Conservation (phyloP, 306 rosid genomes). For the barrel medic (Medicago truncatula) region MtrunA17r5.0-ANR NC_053042.1:29226001-29226500, state of each 20-base stretch:
- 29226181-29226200: too few species aligned
- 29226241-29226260: background rate
- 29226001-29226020: too few species aligned
- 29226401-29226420: background rate
- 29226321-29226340: background rate
- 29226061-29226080: too few species aligned
- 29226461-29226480: too few species aligned
- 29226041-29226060: too few species aligned
- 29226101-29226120: too few species aligned
- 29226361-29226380: background rate
- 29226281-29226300: background rate
- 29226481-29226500: too few species aligned
- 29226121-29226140: too few species aligned
- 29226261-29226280: background rate
- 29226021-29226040: too few species aligned
- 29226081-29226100: too few species aligned
- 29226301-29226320: background rate
- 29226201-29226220: background rate
- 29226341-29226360: background rate
- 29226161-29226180: too few species aligned
- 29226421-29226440: background rate
- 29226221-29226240: background rate
- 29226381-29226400: background rate
- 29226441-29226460: background rate
- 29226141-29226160: too few species aligned